Conservation (phyloP, 768 basidiomycete species). For the Trametes villosa region DNA sequence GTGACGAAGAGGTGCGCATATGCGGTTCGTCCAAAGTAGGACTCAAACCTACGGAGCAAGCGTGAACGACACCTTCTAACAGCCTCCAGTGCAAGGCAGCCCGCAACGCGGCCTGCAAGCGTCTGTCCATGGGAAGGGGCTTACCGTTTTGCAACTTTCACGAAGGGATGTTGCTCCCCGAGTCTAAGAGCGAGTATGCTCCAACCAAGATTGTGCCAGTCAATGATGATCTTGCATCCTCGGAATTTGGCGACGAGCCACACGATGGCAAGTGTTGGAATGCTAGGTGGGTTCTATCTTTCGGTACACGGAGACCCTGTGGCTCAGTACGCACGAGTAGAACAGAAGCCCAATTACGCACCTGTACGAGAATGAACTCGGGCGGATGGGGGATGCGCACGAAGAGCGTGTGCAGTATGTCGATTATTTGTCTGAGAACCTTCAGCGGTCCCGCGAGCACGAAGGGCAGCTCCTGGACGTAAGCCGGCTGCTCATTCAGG, state of each 20-base stretch:
- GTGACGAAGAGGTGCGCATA: conserved; percentile 96
- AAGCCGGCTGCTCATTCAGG: conserved; percentile 64
- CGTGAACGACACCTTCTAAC: not conserved
- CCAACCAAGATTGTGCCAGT: conserved; percentile 99
- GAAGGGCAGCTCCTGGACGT: conserved; percentile 62
- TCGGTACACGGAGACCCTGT: too few relatives aligned
- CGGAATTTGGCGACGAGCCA: conserved; percentile 70
- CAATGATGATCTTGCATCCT: conserved; percentile 89
- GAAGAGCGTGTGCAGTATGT: conserved; percentile 65
- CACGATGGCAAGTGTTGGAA: conserved; percentile 89
- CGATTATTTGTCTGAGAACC: conserved; percentile 67
- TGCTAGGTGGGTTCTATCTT: conserved; percentile 90
- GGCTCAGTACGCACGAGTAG: too few relatives aligned
- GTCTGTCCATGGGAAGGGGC: too few relatives aligned
- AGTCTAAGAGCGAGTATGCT: conserved; percentile 87
- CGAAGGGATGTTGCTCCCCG: conserved; percentile 69
- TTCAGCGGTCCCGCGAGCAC: conserved; percentile 81
- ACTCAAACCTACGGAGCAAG: conserved; percentile 71
- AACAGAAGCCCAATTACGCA: conserved; percentile 33
- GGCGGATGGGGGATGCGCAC: conserved; percentile 67
- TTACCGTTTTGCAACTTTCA: conserved; percentile 76
- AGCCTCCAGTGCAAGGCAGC: too few relatives aligned
- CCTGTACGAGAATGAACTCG: conserved; percentile 90
- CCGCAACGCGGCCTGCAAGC: too few relatives aligned
- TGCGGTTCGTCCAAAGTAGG: conserved; percentile 75